Conservation (phyloP, 2,329 filamentous ascomycete genomes). For the Fonsecaea pugnacius region DNA sequence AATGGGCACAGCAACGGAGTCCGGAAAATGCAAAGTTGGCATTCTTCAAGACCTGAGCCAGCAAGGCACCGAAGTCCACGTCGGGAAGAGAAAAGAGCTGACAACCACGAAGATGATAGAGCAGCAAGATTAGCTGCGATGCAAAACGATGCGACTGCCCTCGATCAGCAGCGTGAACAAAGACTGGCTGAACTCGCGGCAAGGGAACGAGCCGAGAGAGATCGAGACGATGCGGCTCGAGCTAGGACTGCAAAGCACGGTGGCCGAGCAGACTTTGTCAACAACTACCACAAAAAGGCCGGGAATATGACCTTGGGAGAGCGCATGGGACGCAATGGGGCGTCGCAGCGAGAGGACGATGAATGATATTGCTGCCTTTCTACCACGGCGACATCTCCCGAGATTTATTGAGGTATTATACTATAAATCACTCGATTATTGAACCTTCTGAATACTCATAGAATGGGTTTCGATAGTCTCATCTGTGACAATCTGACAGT, state of each 20-base stretch:
- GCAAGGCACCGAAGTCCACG: slow-evolving; percentile 37
- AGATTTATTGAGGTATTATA: neutral
- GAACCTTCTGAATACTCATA: neutral
- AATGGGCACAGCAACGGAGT: slow-evolving; percentile 43
- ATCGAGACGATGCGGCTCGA: slow-evolving; percentile 69
- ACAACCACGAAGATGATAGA: slow-evolving; percentile 58
- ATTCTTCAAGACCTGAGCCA: slow-evolving; percentile 33
- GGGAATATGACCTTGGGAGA: slow-evolving; percentile 50
- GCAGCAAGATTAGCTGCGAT: slow-evolving; percentile 72
- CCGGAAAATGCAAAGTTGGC: slow-evolving; percentile 40
- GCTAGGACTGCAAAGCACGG: slow-evolving; percentile 64
- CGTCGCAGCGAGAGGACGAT: slow-evolving; percentile 25
- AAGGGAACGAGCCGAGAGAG: slow-evolving; percentile 65
- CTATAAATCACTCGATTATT: neutral
- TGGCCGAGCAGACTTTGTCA: slow-evolving; percentile 68
- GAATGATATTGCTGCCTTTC: slow-evolving; percentile 19
- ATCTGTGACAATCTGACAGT: neutral
- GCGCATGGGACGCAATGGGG: slow-evolving; percentile 44
- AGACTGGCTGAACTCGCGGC: slow-evolving; percentile 70
- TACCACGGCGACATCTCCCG: neutral
- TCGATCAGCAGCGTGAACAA: slow-evolving; percentile 71
- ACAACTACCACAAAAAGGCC: slow-evolving; percentile 64
- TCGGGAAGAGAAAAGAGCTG: slow-evolving; percentile 23
- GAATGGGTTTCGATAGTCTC: neutral
- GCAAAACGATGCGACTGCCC: slow-evolving; percentile 70